Evolutionary conservation across 2,329 filamentous ascomycete genomes (phyloP), one percentile per base, ranked within the genome.

Genomic region (Epichloe hybrida): DNA sequence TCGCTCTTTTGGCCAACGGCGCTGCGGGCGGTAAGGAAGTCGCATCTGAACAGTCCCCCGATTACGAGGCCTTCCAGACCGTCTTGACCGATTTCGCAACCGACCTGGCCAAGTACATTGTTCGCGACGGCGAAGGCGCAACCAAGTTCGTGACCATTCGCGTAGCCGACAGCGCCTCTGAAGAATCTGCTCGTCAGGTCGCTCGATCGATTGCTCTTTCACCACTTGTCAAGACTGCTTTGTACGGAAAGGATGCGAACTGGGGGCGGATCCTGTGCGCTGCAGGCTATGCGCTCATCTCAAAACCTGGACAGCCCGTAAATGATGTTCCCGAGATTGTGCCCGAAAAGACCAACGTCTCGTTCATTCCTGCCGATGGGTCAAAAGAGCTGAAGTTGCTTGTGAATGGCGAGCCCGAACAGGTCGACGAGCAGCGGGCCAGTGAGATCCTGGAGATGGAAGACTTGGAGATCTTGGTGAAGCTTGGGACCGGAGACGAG

Each of bases 231-330:
- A 98, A 98, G 75, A 98, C 93, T 0, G 93, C 93, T 0, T 74
- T 98, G 40, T 98, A 98, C 68, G 93, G 93, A 57, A 88, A 89
- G 66, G 93, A 98, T 65, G 93, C 93, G 17, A 98, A 98, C 73
- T 98, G 93, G 93, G 93, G 93, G 36, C 88, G 93, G 50, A 95
- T 98, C 55, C 77, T 97, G 31, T 97, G 93, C 66, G 91, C 93
- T 1, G 89, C 90, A 4, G 93, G 93, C 3, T 97, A 97, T 64
- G 74, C 80, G 13, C 69, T 81, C 45, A 74, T 83, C 54, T 77
- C 75, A 2, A 77, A 79, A 57, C 79, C 77, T 0, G 78, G 76
- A 2, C 66, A 73, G 58, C 68, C 72, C n/a, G 65, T 72, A 39
- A 77, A 74, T 52, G 79, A 83, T 1, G 80, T 84, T 1, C 71